phyloP scores from a whole-genome alignment of 2,329 filamentous ascomycete species.

The Mariannaea elegans region DNA sequence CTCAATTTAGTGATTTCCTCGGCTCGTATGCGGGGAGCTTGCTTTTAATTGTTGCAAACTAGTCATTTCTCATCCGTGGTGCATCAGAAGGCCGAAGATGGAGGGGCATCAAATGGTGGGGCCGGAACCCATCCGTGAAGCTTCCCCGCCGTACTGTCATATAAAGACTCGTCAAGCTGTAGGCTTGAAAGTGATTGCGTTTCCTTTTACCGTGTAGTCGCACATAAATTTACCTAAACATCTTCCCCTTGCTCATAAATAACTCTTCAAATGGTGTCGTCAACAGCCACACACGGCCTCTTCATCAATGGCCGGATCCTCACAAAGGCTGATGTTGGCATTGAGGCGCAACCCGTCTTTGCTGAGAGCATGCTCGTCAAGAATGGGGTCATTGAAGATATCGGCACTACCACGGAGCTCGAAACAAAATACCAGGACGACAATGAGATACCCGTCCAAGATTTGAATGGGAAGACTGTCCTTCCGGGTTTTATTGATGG shows the following conservation, averaged over 20 bases:
- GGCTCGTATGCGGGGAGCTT: too few relatives aligned
- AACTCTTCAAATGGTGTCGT: not conserved
- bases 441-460: not conserved
- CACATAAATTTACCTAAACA: not conserved
- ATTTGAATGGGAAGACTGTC: conserved; percentile 34
- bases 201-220: too few relatives aligned
- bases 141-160: too few relatives aligned
- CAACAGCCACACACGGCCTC: not conserved
- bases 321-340: conserved; percentile 1
- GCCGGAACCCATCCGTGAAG: too few relatives aligned
- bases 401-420: not conserved
- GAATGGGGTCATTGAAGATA: conserved; percentile 3
- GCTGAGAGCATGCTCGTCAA: conserved; percentile 16
- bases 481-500: conserved; percentile 60
- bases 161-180: too few relatives aligned
- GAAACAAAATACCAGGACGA: not conserved
- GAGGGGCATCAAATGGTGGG: too few relatives aligned
- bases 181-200: too few relatives aligned
- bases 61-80: too few relatives aligned
- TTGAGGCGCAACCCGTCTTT: conserved; percentile 12
- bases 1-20: too few relatives aligned
- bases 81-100: too few relatives aligned
- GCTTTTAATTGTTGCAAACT: too few relatives aligned
- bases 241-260: not conserved
- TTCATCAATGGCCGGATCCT: conserved; percentile 18